Percentiles rank a stretch among this genome's conserved stretches.
Evolutionary conservation across 371 early-diverging fungal species (phyloP).

Genomic region (Lichtheimia ornata): DNA sequence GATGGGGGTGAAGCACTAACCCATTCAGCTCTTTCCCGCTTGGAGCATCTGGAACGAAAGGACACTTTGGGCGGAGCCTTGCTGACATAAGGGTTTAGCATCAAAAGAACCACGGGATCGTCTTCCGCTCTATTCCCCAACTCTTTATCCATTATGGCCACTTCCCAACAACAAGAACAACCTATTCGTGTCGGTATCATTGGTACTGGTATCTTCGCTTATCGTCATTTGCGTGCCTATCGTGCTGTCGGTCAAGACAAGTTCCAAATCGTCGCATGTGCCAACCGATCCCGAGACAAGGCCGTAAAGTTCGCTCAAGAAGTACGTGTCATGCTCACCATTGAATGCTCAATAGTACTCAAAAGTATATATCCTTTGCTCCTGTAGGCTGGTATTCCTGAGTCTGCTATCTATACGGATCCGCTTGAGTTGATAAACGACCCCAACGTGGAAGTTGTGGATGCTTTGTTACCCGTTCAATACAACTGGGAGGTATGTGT

Average conservation of each 20-base stretch:
- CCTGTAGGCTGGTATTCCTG: constrained; percentile 43
- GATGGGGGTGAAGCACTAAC: too few relatives aligned
- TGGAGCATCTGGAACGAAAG: too few relatives aligned
- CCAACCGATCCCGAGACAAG: constrained; percentile 50
- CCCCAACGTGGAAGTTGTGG: constrained; percentile 43
- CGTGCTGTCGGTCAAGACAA: constrained; percentile 37
- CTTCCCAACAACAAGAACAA: neutral
- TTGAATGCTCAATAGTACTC: neutral
- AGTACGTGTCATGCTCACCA: constrained; percentile 19
- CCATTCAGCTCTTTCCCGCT: too few relatives aligned
- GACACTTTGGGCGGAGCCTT: too few relatives aligned
- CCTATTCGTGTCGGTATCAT: constrained; percentile 52
- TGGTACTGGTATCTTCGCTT: constrained; percentile 56
- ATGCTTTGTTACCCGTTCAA: constrained; percentile 42
- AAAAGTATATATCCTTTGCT: too few relatives aligned
- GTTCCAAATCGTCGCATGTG: constrained; percentile 49
- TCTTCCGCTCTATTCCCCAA: too few relatives aligned
- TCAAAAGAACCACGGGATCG: too few relatives aligned
- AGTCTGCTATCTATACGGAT: constrained; percentile 42
- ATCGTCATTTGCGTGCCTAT: constrained; percentile 50
- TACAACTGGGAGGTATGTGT: constrained; percentile 40
- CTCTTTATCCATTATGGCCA: too few relatives aligned
- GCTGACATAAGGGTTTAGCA: too few relatives aligned
- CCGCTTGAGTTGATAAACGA: constrained; percentile 39
- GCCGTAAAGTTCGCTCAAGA: constrained; percentile 49